phyloP scores from a whole-genome alignment of 305 asterid species.

The Fraxinus xanthoxyloides region DNA sequence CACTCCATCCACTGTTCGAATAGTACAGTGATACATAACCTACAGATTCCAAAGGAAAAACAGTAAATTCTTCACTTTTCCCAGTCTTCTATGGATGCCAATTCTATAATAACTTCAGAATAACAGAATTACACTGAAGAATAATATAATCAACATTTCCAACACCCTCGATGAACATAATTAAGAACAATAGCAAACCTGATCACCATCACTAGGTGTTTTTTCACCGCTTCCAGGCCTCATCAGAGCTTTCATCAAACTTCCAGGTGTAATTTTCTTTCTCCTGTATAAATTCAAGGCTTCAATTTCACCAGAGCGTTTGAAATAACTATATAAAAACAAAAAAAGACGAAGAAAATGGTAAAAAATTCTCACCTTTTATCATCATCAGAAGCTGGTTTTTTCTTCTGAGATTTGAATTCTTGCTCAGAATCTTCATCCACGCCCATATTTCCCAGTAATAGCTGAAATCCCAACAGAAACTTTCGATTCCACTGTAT shows the following conservation, averaged over 20 bases:
- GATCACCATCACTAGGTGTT: conserved; percentile 79
- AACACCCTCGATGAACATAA: neutral
- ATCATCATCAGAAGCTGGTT: conserved; percentile 66
- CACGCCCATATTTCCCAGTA: conserved; percentile 45
- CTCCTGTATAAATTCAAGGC: conserved; percentile 44
- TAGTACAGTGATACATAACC: conserved; percentile 84
- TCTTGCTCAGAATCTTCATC: conserved; percentile 52
- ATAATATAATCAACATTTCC: neutral
- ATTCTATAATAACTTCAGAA: neutral
- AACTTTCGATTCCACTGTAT: neutral
- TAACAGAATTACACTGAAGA: neutral
- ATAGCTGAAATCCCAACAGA: conserved; percentile 5
- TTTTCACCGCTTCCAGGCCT: conserved; percentile 84
- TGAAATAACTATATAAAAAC: neutral
- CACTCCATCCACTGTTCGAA: conserved; percentile 87
- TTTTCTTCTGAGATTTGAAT: conserved; percentile 51
- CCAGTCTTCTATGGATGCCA: neutral
- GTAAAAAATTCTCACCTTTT: conserved; percentile 46
- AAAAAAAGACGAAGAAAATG: neutral
- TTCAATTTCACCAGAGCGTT: neutral
- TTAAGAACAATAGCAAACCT: conserved; percentile 44
- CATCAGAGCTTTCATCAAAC: conserved; percentile 89
- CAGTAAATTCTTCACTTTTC: neutral
- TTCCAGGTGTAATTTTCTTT: conserved; percentile 80
- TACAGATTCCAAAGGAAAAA: conserved; percentile 31